Evolutionary conservation across 495 filamentous ascomycete species (phyloP), one percentile per base, ranked within the genome.

Genomic region (Pseudevernia furfuracea): DNA sequence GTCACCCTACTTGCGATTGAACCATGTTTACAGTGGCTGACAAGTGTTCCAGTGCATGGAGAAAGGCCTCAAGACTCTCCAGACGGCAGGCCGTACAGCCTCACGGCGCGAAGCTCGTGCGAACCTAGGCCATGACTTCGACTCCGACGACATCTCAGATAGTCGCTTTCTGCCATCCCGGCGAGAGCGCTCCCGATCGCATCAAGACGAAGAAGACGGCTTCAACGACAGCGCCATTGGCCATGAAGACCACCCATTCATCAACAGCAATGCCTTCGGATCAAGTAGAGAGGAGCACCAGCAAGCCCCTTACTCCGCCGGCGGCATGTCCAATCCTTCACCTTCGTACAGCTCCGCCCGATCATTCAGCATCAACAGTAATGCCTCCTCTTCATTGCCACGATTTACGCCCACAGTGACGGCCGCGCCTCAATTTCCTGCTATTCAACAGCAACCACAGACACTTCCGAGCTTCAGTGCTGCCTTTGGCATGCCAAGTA

Each of bases 11-110:
- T 63, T 15, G 49, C 12, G 12, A 48, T 25, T 23, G 34, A 34
- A 44, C 10, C 17, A 12, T 36, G 10, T 30, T 4, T 21, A 21
- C 36, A 38, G 19, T 11, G 25, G 23, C 34, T 37, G 38, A 53
- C 21, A 17, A 34, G 10, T 41, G 11, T 34, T 43, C 25, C 52
- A 83, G 81, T 82, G 79, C 70, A 80, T 82, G 75, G 81, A 83
- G 59, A 80, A 79, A 65, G 81, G 81, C 1, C 66, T 82, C 38
- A 82, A 80, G 68, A 79, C 72, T 39, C 72, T 83, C 41, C 70
- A 71, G 23, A 71, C 74, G n/a, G 74, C 74, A 36, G 71, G 73
- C 60, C 76, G 78, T 43, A 66, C 57, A 28, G 69, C 70, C 12
- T 19, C 28, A 30, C 65, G 72, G n/a, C 66, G 62, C 21, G 64